Evolutionary conservation across 2,329 filamentous ascomycete genomes (phyloP).

Genomic region (Fusarium mundagurra): DNA sequence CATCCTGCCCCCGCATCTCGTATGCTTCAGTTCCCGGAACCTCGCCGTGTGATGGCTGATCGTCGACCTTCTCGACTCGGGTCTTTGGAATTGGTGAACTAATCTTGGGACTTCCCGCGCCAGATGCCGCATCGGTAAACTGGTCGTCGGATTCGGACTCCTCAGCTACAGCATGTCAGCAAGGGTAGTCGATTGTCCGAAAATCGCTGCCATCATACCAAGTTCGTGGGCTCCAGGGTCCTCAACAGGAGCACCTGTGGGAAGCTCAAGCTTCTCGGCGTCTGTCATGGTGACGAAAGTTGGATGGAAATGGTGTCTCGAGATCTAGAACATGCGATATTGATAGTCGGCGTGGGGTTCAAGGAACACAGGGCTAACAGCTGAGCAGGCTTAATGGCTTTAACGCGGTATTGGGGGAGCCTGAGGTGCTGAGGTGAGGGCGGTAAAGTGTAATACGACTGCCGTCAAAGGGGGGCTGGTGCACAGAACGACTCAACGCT

Average conservation of each 20-base stretch:
- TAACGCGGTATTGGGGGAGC: slow-evolving; percentile 7
- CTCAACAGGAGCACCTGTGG: slow-evolving; percentile 48
- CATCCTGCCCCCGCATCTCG: slow-evolving; percentile 64
- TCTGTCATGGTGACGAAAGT: slow-evolving; percentile 42
- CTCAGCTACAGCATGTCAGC: slow-evolving; percentile 52
- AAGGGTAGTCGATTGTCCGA: background rate
- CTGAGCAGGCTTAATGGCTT: slow-evolving; percentile 9
- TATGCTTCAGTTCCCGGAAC: slow-evolving; percentile 70
- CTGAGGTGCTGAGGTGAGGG: background rate
- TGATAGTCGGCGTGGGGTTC: slow-evolving; percentile 34
- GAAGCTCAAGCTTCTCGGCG: slow-evolving; percentile 46
- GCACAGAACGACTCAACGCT: background rate
- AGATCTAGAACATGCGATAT: slow-evolving; percentile 33
- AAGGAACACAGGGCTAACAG: slow-evolving; percentile 12
- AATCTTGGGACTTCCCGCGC: slow-evolving; percentile 53
- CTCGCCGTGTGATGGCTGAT: slow-evolving; percentile 64
- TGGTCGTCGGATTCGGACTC: slow-evolving; percentile 74
- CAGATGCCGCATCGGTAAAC: slow-evolving; percentile 73
- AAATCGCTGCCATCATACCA: slow-evolving; percentile 50
- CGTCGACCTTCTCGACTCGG: slow-evolving; percentile 67
- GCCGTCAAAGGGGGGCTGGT: background rate
- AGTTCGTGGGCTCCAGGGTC: slow-evolving; percentile 70
- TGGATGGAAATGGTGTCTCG: slow-evolving; percentile 6
- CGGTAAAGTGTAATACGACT: slow-evolving; percentile 8
- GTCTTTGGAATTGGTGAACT: slow-evolving; percentile 67